Evolutionary conservation across 202 grass and related monocot genomes (phyloP), one percentile per base, ranked within the genome.

Genomic region (Musa balbisiana): DNA sequence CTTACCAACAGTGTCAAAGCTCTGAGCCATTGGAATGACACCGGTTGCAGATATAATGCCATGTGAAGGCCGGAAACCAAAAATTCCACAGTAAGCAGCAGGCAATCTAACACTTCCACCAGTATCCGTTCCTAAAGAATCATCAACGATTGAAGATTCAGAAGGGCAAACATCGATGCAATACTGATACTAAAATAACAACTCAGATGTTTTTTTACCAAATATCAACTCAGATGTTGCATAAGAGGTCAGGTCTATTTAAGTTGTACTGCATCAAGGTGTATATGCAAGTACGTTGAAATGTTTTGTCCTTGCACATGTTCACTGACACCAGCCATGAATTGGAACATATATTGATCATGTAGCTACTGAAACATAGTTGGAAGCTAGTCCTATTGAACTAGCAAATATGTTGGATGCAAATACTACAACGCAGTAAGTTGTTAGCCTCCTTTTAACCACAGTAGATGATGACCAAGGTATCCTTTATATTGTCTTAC

Each of bases 81-180:
- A 97, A 75, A 92, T 84, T 73, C 84, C 90, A 78, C 90, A 92
- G 72, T 97, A 97, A 8, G 93, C 88, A 55, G 93, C 86, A 71
- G 93, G 93, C 51, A 97, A 86, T 78, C 93, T 84, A 62, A 97
- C 86, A 73, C 93, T 97, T 33, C 90, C 93, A 52, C 93, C 93
- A 15, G 93, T 97, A 84, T 97, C 90, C 10, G 93, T 97, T 63
- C 91, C 90, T 92, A 85, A 53, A 4, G 21, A 73, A 33, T 52
- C 49, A 63, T 63, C 56, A 79, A 80, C 8, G 29, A 54, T 24
- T 15, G 25, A 73, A 12, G 10, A 78, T 82, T 65, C 9, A 74
- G 62, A 11, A 64, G 55, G 63, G 5, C 22, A 65, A 6, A 10
- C 23, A 65, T 65, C 23, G 14, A 27, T 2, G 26, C 26, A 20